Conservation (phyloP, 495 filamentous ascomycete species). For the Tuber indicum region DNA sequence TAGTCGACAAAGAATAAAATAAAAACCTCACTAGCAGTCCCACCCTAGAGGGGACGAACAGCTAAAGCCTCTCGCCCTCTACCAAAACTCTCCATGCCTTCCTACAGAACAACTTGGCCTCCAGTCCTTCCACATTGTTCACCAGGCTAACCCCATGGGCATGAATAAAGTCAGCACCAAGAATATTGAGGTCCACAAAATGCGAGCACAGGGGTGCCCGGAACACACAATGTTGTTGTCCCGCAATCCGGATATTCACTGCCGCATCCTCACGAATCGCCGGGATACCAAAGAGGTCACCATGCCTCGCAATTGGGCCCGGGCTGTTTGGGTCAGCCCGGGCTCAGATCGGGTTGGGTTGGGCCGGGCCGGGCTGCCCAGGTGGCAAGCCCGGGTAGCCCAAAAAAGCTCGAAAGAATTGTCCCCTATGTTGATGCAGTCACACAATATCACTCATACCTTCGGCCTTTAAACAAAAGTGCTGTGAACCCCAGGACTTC, state of each 20-base stretch:
- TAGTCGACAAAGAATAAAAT: not conserved
- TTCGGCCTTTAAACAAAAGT: too few species aligned
- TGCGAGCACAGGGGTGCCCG: not conserved
- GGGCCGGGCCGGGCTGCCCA: too few species aligned
- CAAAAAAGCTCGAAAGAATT: too few species aligned
- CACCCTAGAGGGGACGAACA: constrained; percentile 57
- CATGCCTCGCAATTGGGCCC: too few species aligned
- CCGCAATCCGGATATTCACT: not conserved
- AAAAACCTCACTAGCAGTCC: constrained; percentile 61
- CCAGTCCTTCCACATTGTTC: constrained; percentile 60
- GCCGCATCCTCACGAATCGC: not conserved
- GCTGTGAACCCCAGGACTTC: too few species aligned
- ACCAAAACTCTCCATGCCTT: constrained; percentile 18
- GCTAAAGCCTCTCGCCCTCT: constrained; percentile 48
- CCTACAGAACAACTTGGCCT: constrained; percentile 44
- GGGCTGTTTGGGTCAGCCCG: too few species aligned
- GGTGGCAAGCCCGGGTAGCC: too few species aligned
- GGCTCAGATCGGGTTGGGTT: too few species aligned
- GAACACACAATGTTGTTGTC: not conserved
- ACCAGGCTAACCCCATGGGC: constrained; percentile 74
- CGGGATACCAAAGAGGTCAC: not conserved
- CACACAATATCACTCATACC: too few species aligned
- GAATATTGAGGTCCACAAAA: constrained; percentile 74
- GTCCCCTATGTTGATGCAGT: too few species aligned
- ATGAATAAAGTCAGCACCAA: constrained; percentile 71